phyloP scores from a whole-genome alignment of 768 basidiomycete genomes.

The Nevesoporus exiguus region DNA sequence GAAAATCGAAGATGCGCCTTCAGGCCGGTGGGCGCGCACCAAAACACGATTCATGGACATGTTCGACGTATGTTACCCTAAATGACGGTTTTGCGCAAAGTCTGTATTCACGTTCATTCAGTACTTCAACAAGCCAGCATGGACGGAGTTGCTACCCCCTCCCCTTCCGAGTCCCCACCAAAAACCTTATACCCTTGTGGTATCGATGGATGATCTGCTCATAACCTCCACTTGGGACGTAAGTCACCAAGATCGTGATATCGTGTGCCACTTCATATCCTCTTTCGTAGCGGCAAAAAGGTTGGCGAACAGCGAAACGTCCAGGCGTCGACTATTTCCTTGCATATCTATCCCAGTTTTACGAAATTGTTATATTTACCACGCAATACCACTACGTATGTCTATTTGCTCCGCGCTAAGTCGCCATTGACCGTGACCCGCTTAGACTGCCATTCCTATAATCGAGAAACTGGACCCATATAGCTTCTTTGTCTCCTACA shows the following conservation, averaged over 20 bases:
- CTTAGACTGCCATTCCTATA: constrained; percentile 81
- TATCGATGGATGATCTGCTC: constrained; percentile 90
- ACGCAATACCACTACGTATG: constrained; percentile 84
- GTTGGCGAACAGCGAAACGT: constrained; percentile 88
- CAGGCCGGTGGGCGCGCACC: constrained; percentile 63
- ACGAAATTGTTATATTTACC: constrained; percentile 96
- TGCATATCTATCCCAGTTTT: constrained; percentile 95
- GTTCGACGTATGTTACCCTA: constrained; percentile 56
- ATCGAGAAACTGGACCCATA: constrained; percentile 94
- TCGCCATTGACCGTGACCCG: neutral
- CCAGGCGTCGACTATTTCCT: constrained; percentile 97
- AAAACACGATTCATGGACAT: constrained; percentile 57
- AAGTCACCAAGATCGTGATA: constrained; percentile 34
- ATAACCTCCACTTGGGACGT: constrained; percentile 96
- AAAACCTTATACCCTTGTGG: constrained; percentile 87
- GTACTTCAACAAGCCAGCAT: constrained; percentile 92
- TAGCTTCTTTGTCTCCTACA: constrained; percentile 82
- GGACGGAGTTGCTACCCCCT: constrained; percentile 88
- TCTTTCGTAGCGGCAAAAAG: constrained; percentile 71
- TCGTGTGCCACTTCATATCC: neutral
- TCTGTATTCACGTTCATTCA: constrained; percentile 26
- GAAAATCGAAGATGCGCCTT: constrained; percentile 57
- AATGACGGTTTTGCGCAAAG: neutral
- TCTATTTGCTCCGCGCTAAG: constrained; percentile 13
- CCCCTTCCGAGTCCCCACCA: constrained; percentile 77